Conservation (phyloP, 129 eudicot genomes). For the Arctium lappa region DNA sequence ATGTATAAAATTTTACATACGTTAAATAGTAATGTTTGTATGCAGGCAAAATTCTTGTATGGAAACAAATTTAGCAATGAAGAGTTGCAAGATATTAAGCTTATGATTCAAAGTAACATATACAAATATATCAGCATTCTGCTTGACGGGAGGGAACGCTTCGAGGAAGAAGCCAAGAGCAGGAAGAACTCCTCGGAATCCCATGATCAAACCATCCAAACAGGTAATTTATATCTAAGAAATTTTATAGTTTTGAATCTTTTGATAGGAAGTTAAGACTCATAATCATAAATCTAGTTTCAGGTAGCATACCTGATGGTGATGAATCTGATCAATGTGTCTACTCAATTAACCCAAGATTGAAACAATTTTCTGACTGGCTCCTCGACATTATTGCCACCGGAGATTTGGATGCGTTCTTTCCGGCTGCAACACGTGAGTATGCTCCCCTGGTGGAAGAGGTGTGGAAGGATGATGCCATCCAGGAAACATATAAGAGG, state of each 20-base stretch:
- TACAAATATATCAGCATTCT: slow-evolving; percentile 62
- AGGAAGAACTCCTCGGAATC: slow-evolving; percentile 15
- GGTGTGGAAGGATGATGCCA: slow-evolving; percentile 91
- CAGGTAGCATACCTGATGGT: slow-evolving; percentile 38
- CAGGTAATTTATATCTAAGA: slow-evolving; percentile 25
- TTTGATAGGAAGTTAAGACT: not conserved
- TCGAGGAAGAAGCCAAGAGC: slow-evolving; percentile 56
- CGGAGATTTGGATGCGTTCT: slow-evolving; percentile 79
- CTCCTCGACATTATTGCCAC: slow-evolving; percentile 71
- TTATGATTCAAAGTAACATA: slow-evolving; percentile 72
- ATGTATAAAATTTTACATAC: not conserved
- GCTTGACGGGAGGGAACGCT: slow-evolving; percentile 82
- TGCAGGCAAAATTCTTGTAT: slow-evolving; percentile 78
- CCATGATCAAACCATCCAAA: slow-evolving; percentile 15
- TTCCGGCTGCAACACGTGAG: slow-evolving; percentile 98
- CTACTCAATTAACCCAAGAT: slow-evolving; percentile 50
- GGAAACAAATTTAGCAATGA: slow-evolving; percentile 51
- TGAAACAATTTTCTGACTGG: slow-evolving; percentile 70
- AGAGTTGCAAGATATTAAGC: slow-evolving; percentile 64
- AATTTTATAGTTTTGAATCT: not conserved
- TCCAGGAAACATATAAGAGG: slow-evolving; percentile 84
- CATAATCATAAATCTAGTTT: slow-evolving; percentile 2
- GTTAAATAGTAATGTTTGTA: not conserved
- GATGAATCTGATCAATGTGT: slow-evolving; percentile 31
- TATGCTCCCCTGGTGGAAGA: slow-evolving; percentile 60